Evolutionary conservation across 352 stramenopile genomes (phyloP).

Genomic region (Pythium phragmitis): DNA sequence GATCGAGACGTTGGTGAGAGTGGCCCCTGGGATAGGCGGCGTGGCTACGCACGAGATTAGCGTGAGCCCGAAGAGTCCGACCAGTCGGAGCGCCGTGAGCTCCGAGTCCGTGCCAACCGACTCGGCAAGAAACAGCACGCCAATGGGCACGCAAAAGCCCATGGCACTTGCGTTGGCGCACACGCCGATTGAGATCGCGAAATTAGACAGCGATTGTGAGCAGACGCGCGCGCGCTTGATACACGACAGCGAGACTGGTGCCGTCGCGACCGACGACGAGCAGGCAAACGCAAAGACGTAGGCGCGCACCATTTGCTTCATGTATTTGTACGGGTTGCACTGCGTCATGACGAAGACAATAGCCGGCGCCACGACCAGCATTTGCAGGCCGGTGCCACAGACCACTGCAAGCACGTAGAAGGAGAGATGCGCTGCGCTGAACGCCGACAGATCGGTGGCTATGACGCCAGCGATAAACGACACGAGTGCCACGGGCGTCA

Average conservation of each 20-base stretch:
- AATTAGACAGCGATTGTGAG: constrained; percentile 69
- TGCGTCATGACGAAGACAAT: constrained; percentile 36
- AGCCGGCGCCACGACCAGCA: background rate
- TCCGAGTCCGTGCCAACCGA: constrained; percentile 45
- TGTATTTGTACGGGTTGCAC: constrained; percentile 69
- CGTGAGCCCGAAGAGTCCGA: constrained; percentile 55
- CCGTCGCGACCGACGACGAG: constrained; percentile 62
- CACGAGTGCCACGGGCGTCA: constrained; percentile 6
- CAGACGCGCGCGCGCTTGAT: constrained; percentile 58
- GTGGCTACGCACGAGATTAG: constrained; percentile 49
- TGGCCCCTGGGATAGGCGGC: constrained; percentile 46
- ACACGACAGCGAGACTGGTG: constrained; percentile 61
- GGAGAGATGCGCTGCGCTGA: background rate
- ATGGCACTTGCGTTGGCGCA: constrained; percentile 58
- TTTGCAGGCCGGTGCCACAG: background rate
- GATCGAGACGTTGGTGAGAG: constrained; percentile 13
- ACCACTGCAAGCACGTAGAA: constrained; percentile 10
- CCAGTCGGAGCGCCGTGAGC: constrained; percentile 42
- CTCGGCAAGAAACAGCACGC: constrained; percentile 61
- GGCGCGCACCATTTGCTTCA: constrained; percentile 56
- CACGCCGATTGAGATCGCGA: constrained; percentile 70
- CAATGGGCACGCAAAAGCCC: constrained; percentile 60
- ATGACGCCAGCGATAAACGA: constrained; percentile 39
- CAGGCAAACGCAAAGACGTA: constrained; percentile 69
- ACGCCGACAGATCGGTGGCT: constrained; percentile 23